Evolutionary conservation across 257 asterid species (phyloP).

Genomic region (Ophiorrhiza pumila): DNA sequence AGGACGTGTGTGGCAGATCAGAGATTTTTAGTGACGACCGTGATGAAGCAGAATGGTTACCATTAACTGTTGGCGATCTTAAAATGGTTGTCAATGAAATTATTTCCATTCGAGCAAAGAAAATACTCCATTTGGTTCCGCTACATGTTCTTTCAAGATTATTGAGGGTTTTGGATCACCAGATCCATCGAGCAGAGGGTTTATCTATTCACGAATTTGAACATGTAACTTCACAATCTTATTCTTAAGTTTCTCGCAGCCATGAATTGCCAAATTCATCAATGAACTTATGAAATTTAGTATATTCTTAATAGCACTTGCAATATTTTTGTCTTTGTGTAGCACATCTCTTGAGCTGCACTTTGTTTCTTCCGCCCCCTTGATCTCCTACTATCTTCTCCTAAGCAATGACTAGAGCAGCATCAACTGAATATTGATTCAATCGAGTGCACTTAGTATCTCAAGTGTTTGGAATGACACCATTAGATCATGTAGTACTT

Average conservation of each 20-base stretch:
- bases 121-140: constrained; percentile 65
- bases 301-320: not conserved
- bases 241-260: constrained; percentile 18
- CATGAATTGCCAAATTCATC: not conserved
- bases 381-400: not conserved
- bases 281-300: not conserved
- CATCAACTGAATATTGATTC: not conserved
- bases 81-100: constrained; percentile 69
- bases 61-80: constrained; percentile 69
- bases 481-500: not conserved
- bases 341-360: not conserved
- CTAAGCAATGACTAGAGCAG: not conserved
- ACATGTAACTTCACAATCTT: constrained; percentile 54
- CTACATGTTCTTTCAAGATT: constrained; percentile 67
- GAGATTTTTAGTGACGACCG: constrained; percentile 69
- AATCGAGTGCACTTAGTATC: not conserved
- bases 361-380: not conserved
- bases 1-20: constrained; percentile 74
- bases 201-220: constrained; percentile 77
- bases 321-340: not conserved
- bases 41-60: constrained; percentile 80
- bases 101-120: constrained; percentile 68
- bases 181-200: constrained; percentile 96
- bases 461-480: not conserved
- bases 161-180: constrained; percentile 79